Evolutionary conservation across 352 stramenopile genomes (phyloP).

Genomic region (Globisporangium echinulatum): DNA sequence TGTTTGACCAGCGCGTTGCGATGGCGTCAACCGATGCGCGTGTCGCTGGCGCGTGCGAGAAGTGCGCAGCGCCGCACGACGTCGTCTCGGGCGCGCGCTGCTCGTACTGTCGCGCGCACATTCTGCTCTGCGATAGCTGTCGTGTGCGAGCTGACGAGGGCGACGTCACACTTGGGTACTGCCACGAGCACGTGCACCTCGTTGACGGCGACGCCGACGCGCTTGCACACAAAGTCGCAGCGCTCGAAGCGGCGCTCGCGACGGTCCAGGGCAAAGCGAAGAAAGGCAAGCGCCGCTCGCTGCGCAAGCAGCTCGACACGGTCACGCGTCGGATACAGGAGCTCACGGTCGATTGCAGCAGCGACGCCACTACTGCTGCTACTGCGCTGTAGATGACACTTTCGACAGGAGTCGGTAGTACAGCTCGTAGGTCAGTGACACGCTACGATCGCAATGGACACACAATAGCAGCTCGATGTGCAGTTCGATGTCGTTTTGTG

Average conservation of each 20-base stretch:
- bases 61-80: conserved; percentile 56
- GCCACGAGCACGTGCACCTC: conserved; percentile 45
- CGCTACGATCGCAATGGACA: too few relatives aligned
- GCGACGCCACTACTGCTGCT: too few relatives aligned
- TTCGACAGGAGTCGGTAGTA: too few relatives aligned
- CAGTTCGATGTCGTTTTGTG: too few relatives aligned
- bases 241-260: conserved; percentile 28
- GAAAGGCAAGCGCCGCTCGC: conserved; percentile 65
- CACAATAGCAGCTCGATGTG: too few relatives aligned
- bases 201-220: conserved; percentile 34
- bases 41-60: conserved; percentile 58
- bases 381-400: too few relatives aligned
- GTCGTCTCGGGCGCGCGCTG: conserved; percentile 56
- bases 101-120: conserved; percentile 72
- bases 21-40: conserved; percentile 46
- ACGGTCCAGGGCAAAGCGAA: conserved; percentile 33
- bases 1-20: conserved; percentile 78
- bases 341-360: too few relatives aligned
- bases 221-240: conserved; percentile 21
- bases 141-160: conserved; percentile 18
- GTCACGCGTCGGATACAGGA: too few relatives aligned
- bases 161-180: conserved; percentile 32
- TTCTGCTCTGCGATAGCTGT: conserved; percentile 64
- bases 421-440: too few relatives aligned
- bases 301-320: conserved; percentile 50